Evolutionary conservation across 768 basidiomycete genomes (phyloP), one percentile per base, ranked within the genome.

Genomic region (Podaxis mareebaensis): DNA sequence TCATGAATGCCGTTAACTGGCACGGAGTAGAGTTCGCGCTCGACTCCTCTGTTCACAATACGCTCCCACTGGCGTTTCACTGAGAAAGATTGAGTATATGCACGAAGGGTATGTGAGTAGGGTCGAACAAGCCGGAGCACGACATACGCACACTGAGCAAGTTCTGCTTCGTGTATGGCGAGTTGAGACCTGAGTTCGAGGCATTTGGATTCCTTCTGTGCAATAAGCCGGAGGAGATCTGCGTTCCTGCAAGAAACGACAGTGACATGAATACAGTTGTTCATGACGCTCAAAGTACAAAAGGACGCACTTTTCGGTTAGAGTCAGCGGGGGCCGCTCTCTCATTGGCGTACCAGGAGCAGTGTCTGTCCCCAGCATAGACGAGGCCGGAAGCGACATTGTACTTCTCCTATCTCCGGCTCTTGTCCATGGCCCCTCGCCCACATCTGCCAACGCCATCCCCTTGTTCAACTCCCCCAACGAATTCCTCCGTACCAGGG

Each of bases 21-120:
- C 10, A 58, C 33, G 67, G 56, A 26, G 67, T n/a, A 10, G 72
- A 67, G 30, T 71, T 70, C 60, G 42, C 65, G 65, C 17, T 82
- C 81, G 66, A 88, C 83, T 26, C 88, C 87, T 17, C 85, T 82
- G 67, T 82, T 83, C 49, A 93, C 85, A 62, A 94, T 91, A 36
- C 85, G 83, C 72, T 89, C 91, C 93, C 93, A 95, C 74, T 88
- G 91, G 63, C 83, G 85, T 78, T 94, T 95, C 55, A 94, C 87
- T 88, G 67, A 4, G 30, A 53, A 30, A 15, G 30, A 7, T 28
- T 30, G 49, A 22, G 46, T 22, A 36, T 24, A 64, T 30, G 54
- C 15, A 22, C 40, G 40, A 30, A 59, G 24, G 20, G 24, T 24
- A 24, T 51, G 22, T 26, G 8, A 51, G 22, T 8, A 2, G 12